Evolutionary conservation across 1,284 basidiomycete species (phyloP), one percentile per base, ranked within the genome.

Genomic region (Marasmius oreades): DNA sequence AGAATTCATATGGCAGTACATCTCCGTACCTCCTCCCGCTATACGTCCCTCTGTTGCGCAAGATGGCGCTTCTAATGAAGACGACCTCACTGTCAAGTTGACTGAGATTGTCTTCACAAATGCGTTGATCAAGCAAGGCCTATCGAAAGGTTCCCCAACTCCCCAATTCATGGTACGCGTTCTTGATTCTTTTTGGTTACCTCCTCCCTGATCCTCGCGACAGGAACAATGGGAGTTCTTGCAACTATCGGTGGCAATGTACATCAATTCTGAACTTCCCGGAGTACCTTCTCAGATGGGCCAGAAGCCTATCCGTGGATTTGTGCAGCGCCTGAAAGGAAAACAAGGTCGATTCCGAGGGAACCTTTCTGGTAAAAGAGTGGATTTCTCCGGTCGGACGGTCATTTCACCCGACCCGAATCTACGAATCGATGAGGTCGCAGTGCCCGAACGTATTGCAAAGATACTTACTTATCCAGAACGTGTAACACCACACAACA

Each of bases 381-480:
- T 99, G 64, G 97, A 99, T 72, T 99, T 99, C 69, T 98, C 95
- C 1, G 97, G 90, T 16, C 90, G 97, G 66, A 99, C 97, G 5
- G 97, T 99, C 73, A 99, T 99, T 67, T 96, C 94, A 2, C 97
- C 97, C 0, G 97, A 99, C 70, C 97, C 97, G 10, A 99, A 99
- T 70, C 77, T 99, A 60, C 89, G 93, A 52, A 98, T 99, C 67
- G 96, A 99, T 70, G 95, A 98, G 73, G 94, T 98, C 16, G 97
- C 97, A 18, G 93, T 99, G 1, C 97, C 97, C 0, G 93, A 98
- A 70, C 87, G 95, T 56, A 93, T 99, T 16, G 94, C 97, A 24
- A 95, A 96, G 73, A 87, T 98, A 56, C 74, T 99, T 57, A 99
- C 97, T 2, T 99, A 96, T 69, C 97, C 97, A 0, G 96, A 98